phyloP scores from a whole-genome alignment of 1,284 basidiomycete species.

The Ceratobasidium sp. region DNA sequence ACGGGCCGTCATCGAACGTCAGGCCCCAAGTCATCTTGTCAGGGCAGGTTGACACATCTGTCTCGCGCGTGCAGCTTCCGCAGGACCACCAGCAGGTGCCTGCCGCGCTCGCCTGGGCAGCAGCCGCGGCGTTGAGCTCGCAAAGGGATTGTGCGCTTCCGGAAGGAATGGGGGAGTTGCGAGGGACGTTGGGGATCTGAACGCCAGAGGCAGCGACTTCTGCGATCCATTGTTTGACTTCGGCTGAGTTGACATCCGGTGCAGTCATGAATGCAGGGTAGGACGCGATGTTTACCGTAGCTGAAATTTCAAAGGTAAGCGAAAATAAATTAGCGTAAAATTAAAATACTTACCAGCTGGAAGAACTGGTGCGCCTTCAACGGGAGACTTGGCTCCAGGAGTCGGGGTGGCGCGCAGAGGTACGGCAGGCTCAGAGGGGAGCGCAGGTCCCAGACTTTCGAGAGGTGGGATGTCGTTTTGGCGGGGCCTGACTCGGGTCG shows the following conservation, averaged over 20 bases:
- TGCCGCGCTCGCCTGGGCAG: slow-evolving; percentile 43
- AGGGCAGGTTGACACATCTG: slow-evolving; percentile 83
- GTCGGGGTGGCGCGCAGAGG: slow-evolving; percentile 52
- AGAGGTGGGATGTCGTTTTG: slow-evolving; percentile 39
- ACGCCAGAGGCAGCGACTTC: slow-evolving; percentile 51
- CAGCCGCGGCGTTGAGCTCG: slow-evolving; percentile 45
- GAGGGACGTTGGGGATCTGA: slow-evolving; percentile 54
- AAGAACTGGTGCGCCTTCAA: slow-evolving; percentile 53
- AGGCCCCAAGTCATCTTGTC: slow-evolving; percentile 85
- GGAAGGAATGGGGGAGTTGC: slow-evolving; percentile 52
- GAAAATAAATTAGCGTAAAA: slow-evolving; percentile 12
- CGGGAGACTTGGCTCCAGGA: slow-evolving; percentile 54
- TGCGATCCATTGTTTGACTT: slow-evolving; percentile 62
- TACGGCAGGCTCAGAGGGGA: slow-evolving; percentile 39
- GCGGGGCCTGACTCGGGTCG: slow-evolving; percentile 24
- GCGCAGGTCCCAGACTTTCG: slow-evolving; percentile 28
- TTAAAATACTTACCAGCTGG: slow-evolving; percentile 51
- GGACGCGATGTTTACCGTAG: slow-evolving; percentile 44
- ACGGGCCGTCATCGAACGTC: slow-evolving; percentile 88
- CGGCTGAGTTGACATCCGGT: slow-evolving; percentile 61
- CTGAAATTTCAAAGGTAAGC: slow-evolving; percentile 26
- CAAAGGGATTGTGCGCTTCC: slow-evolving; percentile 41
- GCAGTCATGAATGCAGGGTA: slow-evolving; percentile 57
- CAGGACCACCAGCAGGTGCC: slow-evolving; percentile 71
- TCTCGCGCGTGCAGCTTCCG: slow-evolving; percentile 79